Percentiles rank a stretch among this genome's conserved stretches.
Conservation (phyloP, 2,329 filamentous ascomycete species). For the Chalara sp. region DNA sequence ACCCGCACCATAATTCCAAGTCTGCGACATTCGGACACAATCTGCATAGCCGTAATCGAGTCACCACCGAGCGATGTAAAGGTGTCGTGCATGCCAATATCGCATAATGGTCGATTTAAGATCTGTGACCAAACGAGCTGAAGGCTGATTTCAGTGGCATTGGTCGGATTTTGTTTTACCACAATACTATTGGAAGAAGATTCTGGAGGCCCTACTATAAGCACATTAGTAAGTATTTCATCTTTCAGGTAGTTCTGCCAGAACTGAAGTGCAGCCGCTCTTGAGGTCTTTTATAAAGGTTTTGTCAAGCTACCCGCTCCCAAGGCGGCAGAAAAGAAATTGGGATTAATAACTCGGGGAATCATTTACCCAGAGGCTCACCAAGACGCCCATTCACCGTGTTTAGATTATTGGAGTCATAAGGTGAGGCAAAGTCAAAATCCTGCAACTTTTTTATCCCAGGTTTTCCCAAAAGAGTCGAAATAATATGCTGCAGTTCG, state of each 20-base stretch:
- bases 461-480: not conserved
- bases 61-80: conserved; percentile 37
- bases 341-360: no score
- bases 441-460: not conserved
- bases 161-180: not conserved
- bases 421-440: not conserved
- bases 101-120: not conserved
- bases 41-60: conserved; percentile 36
- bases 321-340: no score
- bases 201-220: no score
- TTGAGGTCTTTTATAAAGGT: no score
- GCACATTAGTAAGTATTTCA: no score
- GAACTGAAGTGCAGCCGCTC: no score
- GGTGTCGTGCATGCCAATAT: not conserved
- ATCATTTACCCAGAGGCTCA: no score
- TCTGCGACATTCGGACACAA: conserved; percentile 31
- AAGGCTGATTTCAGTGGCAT: not conserved
- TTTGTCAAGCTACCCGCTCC: no score
- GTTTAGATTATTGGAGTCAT: not conserved
- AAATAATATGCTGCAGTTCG: not conserved
- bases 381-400: not conserved
- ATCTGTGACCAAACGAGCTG: not conserved
- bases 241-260: no score
- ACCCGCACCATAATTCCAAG: not conserved
- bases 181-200: not conserved